Percentiles rank a stretch among this genome's conserved stretches.
phyloP scores from a whole-genome alignment of 345 rosid genomes.

The Rhodomyrtus tomentosa region DNA sequence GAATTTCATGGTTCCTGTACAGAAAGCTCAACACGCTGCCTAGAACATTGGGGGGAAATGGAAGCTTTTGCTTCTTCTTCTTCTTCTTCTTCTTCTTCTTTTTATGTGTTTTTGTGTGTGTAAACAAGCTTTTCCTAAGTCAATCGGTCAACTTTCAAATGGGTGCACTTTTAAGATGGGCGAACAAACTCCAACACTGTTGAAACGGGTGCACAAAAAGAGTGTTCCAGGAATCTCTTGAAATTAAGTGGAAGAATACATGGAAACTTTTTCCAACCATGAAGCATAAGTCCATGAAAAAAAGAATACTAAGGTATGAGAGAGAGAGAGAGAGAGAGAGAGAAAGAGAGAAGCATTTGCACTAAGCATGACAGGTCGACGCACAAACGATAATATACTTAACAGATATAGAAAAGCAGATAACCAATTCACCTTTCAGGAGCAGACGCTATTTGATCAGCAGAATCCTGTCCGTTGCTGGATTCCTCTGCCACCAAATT shows the following conservation, averaged over 20 bases:
- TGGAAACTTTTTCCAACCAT: not conserved
- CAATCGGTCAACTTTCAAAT: not conserved
- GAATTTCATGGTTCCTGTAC: not conserved
- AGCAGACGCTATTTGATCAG: slow-evolving; percentile 25
- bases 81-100: not conserved
- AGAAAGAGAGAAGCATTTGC: not conserved
- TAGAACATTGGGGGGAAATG: not conserved
- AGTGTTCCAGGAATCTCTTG: not conserved
- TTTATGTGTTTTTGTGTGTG: not conserved
- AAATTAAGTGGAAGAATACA: not conserved
- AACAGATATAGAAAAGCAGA: not conserved
- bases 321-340: not conserved
- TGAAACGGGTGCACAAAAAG: not conserved
- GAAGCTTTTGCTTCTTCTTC: not conserved
- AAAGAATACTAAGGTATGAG: not conserved
- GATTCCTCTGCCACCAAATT: slow-evolving; percentile 57
- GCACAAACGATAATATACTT: not conserved
- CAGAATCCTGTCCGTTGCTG: slow-evolving; percentile 30
- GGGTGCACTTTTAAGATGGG: not conserved
- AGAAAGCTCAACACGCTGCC: not conserved
- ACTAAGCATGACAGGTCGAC: not conserved
- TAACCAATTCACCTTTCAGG: slow-evolving; percentile 43
- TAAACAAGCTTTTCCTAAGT: not conserved
- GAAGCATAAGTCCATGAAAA: not conserved
- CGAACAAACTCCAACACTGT: not conserved